These are phyloP conservation scores for Chrysanthemum makinoi DNA, from an alignment of 129 eudicot species.

Conservation along the genomic window DNA sequence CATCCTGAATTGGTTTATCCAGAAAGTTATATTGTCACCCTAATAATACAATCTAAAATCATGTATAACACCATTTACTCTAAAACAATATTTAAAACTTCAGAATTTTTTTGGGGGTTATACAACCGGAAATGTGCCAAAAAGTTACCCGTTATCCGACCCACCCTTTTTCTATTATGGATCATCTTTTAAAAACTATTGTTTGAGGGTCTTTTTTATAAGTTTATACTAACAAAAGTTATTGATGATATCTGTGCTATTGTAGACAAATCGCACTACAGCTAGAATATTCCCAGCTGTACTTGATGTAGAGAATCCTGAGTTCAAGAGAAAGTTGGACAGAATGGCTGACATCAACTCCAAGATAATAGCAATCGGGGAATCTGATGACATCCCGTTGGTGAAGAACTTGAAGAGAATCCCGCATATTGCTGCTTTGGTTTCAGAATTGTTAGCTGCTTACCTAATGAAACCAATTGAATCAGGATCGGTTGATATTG, in stretches of 20 bases:
- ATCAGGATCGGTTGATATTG: constrained; percentile 87
- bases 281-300: constrained; percentile 99
- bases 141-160: no score
- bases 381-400: constrained; percentile 58
- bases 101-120: no score
- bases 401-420: constrained; percentile 93
- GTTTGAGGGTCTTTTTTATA: no score
- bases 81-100: no score
- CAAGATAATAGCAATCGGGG: constrained; percentile 64
- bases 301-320: constrained; percentile 94
- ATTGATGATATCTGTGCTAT: constrained; percentile 9
- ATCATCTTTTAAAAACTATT: no score
- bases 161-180: no score
- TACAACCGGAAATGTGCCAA: no score
- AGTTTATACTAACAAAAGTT: neutral
- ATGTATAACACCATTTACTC: no score
- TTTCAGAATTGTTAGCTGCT: constrained; percentile 83
- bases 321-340: constrained; percentile 91
- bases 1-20: no score
- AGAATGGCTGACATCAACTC: constrained; percentile 84
- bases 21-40: no score
- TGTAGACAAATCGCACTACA: constrained; percentile 98
- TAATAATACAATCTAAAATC: no score
- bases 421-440: constrained; percentile 84
- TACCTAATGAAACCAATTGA: constrained; percentile 95